A percentile compares a stretch with the other conserved stretches of the same genome.
Evolutionary conservation across 2,329 filamentous ascomycete genomes (phyloP).

Genomic region (Bipolaris cookei): DNA sequence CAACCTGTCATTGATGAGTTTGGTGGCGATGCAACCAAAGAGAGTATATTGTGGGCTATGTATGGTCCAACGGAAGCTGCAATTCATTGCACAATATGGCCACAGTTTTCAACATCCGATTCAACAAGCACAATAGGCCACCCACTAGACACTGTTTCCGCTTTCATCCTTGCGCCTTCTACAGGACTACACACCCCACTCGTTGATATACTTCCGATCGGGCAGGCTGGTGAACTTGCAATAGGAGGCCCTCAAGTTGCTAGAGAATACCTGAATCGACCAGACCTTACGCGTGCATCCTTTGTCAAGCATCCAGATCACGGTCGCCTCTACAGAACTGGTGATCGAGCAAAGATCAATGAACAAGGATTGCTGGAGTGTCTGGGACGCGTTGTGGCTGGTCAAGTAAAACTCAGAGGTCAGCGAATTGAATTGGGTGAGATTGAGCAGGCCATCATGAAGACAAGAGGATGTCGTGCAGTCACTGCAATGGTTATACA

Average conservation of each 20-base stretch:
- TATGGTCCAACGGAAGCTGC: constrained; percentile 92
- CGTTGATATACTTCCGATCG: constrained; percentile 65
- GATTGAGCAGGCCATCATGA: constrained; percentile 47
- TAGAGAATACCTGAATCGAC: constrained; percentile 79
- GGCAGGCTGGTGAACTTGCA: constrained; percentile 78
- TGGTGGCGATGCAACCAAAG: constrained; percentile 61
- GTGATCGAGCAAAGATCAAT: constrained; percentile 77
- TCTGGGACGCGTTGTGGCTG: constrained; percentile 76
- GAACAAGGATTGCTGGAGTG: constrained; percentile 77
- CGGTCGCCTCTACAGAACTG: constrained; percentile 80
- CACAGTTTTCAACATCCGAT: constrained; percentile 63
- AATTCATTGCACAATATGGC: constrained; percentile 84
- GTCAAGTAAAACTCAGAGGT: constrained; percentile 85
- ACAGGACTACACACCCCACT: constrained; percentile 21
- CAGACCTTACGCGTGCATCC: constrained; percentile 72
- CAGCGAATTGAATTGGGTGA: constrained; percentile 81
- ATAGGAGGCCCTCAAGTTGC: constrained; percentile 83
- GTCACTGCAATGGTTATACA: constrained; percentile 71
- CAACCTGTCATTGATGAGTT: constrained; percentile 78
- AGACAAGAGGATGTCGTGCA: constrained; percentile 58
- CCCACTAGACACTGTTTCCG: constrained; percentile 81
- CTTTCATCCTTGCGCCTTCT: constrained; percentile 67
- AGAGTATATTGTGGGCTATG: constrained; percentile 84
- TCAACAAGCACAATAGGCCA: constrained; percentile 74
- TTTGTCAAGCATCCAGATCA: constrained; percentile 71